Base-by-base conservation (phyloP, 2,329 filamentous ascomycete genomes). In the Aspergillus fumigatus region DNA sequence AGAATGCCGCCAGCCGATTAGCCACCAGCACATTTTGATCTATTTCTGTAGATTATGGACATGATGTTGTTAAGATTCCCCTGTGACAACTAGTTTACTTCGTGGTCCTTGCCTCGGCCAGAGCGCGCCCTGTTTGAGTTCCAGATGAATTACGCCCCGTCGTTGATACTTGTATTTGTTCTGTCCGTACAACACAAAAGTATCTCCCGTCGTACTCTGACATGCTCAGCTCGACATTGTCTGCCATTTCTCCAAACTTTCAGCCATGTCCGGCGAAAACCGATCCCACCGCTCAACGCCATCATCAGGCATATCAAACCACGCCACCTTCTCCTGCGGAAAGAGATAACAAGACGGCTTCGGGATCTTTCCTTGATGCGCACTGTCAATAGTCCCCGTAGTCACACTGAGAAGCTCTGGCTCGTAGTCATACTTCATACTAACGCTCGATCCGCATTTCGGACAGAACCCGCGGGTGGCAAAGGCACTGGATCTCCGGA, bases 1-100 rank as follows among this genome's bases (percentile, higher is more conserved):
- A 90, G 74, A 99, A 97, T 77, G 94, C 94, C 53, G 94, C 94
- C 38, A 96, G 90, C 76, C 84, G 94, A 70, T 79, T 99, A 77
- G 94, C 93, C 50, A 90, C 92, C 64, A 97, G 92, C 79, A 97
- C 93, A 19, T 97, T 97, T 74, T 97, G 78, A 73, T 63, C 52
- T 49, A 48, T 59, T 54, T 55, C 59, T 73, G 67, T 71, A 72
- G 59, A 72, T 70, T 66, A 72, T 67, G 63, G 64, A 63, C 65
- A 62, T 62, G 60, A 68, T 65, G 65, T 59, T 60, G 58, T 65
- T 63, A 66, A 61, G 64, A 70, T 72, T 71, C 68, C 69, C 68
- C 68, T 58, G 54, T 57, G 56, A 61, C 45, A 38, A 50, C 48
- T 41, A 45, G 25, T 63, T 59, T 63, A 43, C 58, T 61, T 47